Conservation (phyloP, 2,329 filamentous ascomycete species). For the Aspergillus sp. region DNA sequence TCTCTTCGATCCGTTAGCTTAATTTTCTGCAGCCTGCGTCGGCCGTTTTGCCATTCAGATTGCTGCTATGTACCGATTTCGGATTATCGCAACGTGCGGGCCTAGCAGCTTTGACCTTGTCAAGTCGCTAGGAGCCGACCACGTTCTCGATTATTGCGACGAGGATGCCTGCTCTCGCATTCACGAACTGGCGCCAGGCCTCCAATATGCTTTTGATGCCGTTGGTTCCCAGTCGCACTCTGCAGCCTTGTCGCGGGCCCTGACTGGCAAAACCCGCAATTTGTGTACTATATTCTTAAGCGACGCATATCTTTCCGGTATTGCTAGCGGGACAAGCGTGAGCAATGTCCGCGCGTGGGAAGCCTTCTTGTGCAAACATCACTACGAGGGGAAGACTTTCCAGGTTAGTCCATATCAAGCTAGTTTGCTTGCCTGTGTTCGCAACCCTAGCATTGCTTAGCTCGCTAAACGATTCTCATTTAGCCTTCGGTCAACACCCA, state of each 20-base stretch:
- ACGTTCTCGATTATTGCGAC: conserved; percentile 36
- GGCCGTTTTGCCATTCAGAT: conserved; percentile 31
- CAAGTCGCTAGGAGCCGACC: conserved; percentile 22
- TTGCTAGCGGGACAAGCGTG: conserved; percentile 24
- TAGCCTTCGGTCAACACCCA: no score
- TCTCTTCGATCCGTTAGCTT: neutral
- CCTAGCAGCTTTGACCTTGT: conserved; percentile 23
- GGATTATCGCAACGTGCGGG: conserved; percentile 29
- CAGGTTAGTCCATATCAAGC: no score
- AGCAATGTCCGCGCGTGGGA: conserved; percentile 38
- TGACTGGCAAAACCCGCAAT: conserved; percentile 16
- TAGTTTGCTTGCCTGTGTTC: no score
- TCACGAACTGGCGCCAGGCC: conserved; percentile 18
- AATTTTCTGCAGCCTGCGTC: conserved; percentile 23
- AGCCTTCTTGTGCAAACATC: conserved; percentile 33
- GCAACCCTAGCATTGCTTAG: no score
- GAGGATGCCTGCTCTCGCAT: conserved; percentile 28
- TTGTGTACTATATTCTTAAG: conserved; percentile 37
- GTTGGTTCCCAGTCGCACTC: conserved; percentile 35
- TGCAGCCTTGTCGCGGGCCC: conserved; percentile 19
- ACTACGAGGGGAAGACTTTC: no score
- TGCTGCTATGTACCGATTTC: conserved; percentile 22
- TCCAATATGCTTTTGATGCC: conserved; percentile 35
- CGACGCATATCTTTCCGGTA: conserved; percentile 30
- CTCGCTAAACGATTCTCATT: no score